Conservation (phyloP, 495 filamentous ascomycete species). For the Xylaria grammica region DNA sequence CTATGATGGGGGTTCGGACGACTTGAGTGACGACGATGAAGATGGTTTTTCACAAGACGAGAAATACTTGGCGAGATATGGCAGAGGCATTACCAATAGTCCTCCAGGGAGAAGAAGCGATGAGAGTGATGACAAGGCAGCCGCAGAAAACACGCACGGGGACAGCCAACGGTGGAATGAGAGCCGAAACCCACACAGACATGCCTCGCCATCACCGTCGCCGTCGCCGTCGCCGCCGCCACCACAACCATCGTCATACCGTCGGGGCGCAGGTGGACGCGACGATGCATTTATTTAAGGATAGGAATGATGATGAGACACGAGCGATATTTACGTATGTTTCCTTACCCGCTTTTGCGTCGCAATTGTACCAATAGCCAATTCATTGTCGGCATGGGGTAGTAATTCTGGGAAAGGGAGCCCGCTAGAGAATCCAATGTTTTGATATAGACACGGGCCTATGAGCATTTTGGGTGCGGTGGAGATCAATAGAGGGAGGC, state of each 20-base stretch:
- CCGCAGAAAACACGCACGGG: slow-evolving; percentile 28
- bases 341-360: slow-evolving; percentile 27
- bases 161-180: slow-evolving; percentile 31
- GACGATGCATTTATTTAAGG: slow-evolving; percentile 34
- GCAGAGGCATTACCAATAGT: slow-evolving; percentile 47
- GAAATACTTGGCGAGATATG: slow-evolving; percentile 42
- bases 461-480: slow-evolving; percentile 12
- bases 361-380: slow-evolving; percentile 16
- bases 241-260: slow-evolving; percentile 29
- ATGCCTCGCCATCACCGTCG: slow-evolving; percentile 30
- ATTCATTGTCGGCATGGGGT: background rate
- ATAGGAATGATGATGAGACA: slow-evolving; percentile 32
- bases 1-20: slow-evolving; percentile 41
- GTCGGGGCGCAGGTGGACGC: slow-evolving; percentile 26
- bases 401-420: background rate
- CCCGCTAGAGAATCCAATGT: slow-evolving; percentile 1
- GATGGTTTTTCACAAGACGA: slow-evolving; percentile 40
- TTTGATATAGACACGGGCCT: slow-evolving; percentile 15
- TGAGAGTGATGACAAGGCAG: slow-evolving; percentile 26
- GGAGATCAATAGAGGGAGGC: background rate
- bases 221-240: slow-evolving; percentile 30
- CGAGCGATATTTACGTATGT: slow-evolving; percentile 32
- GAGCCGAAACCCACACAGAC: slow-evolving; percentile 27
- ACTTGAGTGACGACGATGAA: slow-evolving; percentile 36
- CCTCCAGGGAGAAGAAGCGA: slow-evolving; percentile 30